A percentile compares a stretch with the other conserved stretches of the same genome.
Evolutionary conservation across 768 basidiomycete species (phyloP).

Genomic region (Neoboletus subvelutipes): DNA sequence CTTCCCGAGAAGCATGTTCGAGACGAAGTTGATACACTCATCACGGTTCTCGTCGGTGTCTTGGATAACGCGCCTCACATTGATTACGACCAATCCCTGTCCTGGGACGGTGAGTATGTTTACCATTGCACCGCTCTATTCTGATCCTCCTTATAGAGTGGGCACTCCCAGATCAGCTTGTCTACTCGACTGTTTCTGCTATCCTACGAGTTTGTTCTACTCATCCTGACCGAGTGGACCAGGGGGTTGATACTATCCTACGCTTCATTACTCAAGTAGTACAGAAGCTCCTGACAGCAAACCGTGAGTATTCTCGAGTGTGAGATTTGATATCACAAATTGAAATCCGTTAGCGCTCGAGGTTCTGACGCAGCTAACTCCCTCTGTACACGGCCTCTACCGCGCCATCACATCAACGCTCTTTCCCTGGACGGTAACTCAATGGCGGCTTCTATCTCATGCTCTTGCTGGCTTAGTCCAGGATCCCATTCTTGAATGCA

Average conservation of each 20-base stretch:
- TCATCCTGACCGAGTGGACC: slow-evolving; percentile 48
- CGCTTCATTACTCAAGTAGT: slow-evolving; percentile 59
- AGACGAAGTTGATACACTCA: slow-evolving; percentile 49
- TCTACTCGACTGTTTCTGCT: slow-evolving; percentile 75
- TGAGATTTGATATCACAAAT: not conserved
- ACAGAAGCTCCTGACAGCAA: slow-evolving; percentile 49
- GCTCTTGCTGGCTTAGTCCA: slow-evolving; percentile 62
- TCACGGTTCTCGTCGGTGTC: slow-evolving; percentile 64
- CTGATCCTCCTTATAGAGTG: slow-evolving; percentile 56
- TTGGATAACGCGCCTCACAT: slow-evolving; percentile 70
- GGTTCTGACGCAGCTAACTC: slow-evolving; percentile 72
- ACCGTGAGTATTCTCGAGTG: slow-evolving; percentile 43
- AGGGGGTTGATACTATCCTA: slow-evolving; percentile 58
- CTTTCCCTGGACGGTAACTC: slow-evolving; percentile 67
- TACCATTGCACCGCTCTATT: not conserved
- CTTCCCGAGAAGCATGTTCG: slow-evolving; percentile 54
- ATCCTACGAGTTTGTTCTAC: slow-evolving; percentile 63
- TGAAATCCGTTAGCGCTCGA: slow-evolving; percentile 50
- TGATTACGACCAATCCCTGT: slow-evolving; percentile 75
- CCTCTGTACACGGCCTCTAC: slow-evolving; percentile 83
- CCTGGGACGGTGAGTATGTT: slow-evolving; percentile 67
- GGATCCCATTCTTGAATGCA: slow-evolving; percentile 62
- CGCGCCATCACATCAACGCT: slow-evolving; percentile 79
- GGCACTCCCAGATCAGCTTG: slow-evolving; percentile 84
- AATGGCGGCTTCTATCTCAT: slow-evolving; percentile 60